Percentiles rank a stretch among this genome's conserved stretches.
Conservation (phyloP, 2,329 filamentous ascomycete genomes). For the Tolypocladium guangdongense region DNA sequence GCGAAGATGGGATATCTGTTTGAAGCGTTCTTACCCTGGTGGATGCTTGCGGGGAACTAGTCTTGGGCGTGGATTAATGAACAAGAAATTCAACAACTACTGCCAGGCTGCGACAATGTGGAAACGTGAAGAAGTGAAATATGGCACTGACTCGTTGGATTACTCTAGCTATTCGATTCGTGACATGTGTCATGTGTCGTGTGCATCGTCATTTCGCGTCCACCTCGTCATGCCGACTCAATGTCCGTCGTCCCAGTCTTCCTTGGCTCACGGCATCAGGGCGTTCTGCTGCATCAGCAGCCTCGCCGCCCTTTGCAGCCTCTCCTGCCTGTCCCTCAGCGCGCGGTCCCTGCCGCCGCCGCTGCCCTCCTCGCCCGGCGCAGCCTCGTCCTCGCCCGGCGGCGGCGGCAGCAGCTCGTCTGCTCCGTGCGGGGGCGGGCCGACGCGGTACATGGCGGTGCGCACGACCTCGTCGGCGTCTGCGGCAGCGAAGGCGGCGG, state of each 20-base stretch:
- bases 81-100: slow-evolving; percentile 2
- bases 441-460: slow-evolving; percentile 25
- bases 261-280: neutral
- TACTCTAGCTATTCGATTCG: neutral
- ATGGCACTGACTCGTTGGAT: neutral
- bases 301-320: slow-evolving; percentile 28
- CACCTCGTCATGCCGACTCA: neutral
- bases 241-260: neutral
- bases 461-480: slow-evolving; percentile 8
- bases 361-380: slow-evolving; percentile 12
- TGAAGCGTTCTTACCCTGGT: neutral
- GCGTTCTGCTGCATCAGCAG: slow-evolving; percentile 20
- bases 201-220: neutral
- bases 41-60: neutral
- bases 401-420: slow-evolving; percentile 6
- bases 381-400: slow-evolving; percentile 11
- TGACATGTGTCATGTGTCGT: neutral
- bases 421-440: slow-evolving; percentile 3
- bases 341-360: slow-evolving; percentile 12
- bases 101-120: neutral
- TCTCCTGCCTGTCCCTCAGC: slow-evolving; percentile 24
- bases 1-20: neutral
- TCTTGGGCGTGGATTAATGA: slow-evolving; percentile 2
- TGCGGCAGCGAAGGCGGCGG: slow-evolving; percentile 4
- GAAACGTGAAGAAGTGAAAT: neutral